A percentile compares a stretch with the other conserved stretches of the same genome.
phyloP scores from a whole-genome alignment of 179 eudicot species.

The Drosera spatulata region DNA sequence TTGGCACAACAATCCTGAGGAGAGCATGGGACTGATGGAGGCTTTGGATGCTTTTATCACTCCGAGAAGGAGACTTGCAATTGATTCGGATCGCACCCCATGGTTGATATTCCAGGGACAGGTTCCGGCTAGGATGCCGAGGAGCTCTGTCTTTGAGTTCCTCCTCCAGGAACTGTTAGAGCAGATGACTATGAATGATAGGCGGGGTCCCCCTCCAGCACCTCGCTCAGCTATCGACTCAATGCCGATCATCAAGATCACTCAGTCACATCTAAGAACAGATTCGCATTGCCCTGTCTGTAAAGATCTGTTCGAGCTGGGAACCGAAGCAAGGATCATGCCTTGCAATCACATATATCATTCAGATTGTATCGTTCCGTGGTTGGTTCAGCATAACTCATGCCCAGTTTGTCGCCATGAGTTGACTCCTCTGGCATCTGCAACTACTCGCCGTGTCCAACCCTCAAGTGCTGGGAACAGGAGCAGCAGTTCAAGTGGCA shows the following conservation, averaged over 20 bases:
- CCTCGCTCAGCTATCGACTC: slow-evolving; percentile 58
- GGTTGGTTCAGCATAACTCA: slow-evolving; percentile 62
- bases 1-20: slow-evolving; percentile 28
- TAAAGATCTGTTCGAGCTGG: slow-evolving; percentile 54
- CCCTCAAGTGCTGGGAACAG: slow-evolving; percentile 25
- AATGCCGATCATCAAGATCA: slow-evolving; percentile 57
- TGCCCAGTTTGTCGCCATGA: slow-evolving; percentile 85
- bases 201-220: slow-evolving; percentile 59
- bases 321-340: slow-evolving; percentile 40
- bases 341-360: slow-evolving; percentile 80
- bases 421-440: slow-evolving; percentile 17
- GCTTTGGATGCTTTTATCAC: slow-evolving; percentile 58
- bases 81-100: slow-evolving; percentile 37
- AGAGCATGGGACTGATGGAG: slow-evolving; percentile 52
- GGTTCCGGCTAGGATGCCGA: slow-evolving; percentile 41
- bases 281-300: slow-evolving; percentile 78
- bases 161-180: slow-evolving; percentile 69
- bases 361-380: slow-evolving; percentile 72
- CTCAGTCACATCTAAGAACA: slow-evolving; percentile 37
- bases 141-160: slow-evolving; percentile 46
- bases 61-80: slow-evolving; percentile 43
- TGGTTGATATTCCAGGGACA: slow-evolving; percentile 80
- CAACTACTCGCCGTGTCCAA: slow-evolving; percentile 12
- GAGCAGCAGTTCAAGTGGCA: slow-evolving; percentile 17
- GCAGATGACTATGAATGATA: slow-evolving; percentile 40